Conservation (phyloP, 345 rosid species). For the Euphorbia pulcherrima region DNA sequence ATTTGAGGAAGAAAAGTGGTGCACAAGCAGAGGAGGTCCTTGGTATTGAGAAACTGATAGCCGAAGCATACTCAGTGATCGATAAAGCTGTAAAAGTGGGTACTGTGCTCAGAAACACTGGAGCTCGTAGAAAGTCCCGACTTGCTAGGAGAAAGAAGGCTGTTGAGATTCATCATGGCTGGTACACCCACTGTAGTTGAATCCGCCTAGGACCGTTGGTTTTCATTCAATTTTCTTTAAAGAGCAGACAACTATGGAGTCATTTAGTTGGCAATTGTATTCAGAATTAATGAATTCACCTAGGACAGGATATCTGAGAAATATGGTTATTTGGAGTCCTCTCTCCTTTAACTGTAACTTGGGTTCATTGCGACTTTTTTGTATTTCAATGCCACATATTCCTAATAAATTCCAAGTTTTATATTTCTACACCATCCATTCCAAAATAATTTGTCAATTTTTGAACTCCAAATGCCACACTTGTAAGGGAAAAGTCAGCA, state of each 20-base stretch:
- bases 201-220: conserved; percentile 18
- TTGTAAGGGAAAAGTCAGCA: no score
- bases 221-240: neutral
- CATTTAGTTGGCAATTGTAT: neutral
- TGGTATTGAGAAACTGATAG: conserved; percentile 69
- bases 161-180: conserved; percentile 81
- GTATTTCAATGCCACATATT: no score
- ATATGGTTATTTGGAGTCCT: no score
- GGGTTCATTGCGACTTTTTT: no score
- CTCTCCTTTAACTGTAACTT: no score
- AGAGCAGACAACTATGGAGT: neutral
- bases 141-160: conserved; percentile 89
- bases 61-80: conserved; percentile 76
- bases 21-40: conserved; percentile 73
- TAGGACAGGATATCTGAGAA: no score
- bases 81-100: conserved; percentile 82
- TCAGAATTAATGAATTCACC: no score
- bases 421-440: no score
- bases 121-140: conserved; percentile 75
- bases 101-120: conserved; percentile 74
- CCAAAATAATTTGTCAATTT: no score
- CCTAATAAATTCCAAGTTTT: no score
- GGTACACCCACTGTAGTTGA: conserved; percentile 42
- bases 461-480: no score
- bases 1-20: conserved; percentile 70